phyloP scores from a whole-genome alignment of 192 early-diverging fungal species.

The Oehlia diaphana region DNA sequence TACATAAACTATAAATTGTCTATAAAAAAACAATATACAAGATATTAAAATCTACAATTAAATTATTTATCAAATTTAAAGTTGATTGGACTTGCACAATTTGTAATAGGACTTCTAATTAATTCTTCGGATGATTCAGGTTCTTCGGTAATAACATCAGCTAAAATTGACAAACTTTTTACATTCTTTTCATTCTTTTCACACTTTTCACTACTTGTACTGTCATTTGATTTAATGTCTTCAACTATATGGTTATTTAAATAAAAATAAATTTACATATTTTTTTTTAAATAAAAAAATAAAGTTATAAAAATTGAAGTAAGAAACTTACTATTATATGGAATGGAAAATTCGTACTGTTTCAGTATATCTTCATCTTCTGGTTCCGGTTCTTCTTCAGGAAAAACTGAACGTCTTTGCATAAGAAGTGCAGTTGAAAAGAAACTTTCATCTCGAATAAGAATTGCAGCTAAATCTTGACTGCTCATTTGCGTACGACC shows the following conservation, averaged over 20 bases:
- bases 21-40: not conserved
- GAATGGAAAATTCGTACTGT: slow-evolving; percentile 28
- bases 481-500: not conserved
- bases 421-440: not conserved
- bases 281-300: not conserved
- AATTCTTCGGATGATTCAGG: not conserved
- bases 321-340: not conserved
- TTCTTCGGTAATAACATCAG: not conserved
- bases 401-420: slow-evolving; percentile 14
- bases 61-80: not conserved
- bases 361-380: slow-evolving; percentile 13
- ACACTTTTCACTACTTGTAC: not conserved
- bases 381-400: not conserved
- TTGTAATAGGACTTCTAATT: not conserved
- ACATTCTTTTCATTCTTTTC: not conserved
- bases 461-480: not conserved
- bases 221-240: not conserved
- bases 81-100: not conserved
- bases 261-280: too few species aligned
- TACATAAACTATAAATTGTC: too few species aligned
- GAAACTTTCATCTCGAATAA: slow-evolving; percentile 18
- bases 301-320: not conserved
- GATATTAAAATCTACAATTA: not conserved
- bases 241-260: too few species aligned
- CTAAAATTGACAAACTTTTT: not conserved